Percentiles rank a stretch among this genome's conserved stretches.
phyloP scores from a whole-genome alignment of 2,329 filamentous ascomycete genomes.

The Aphanoascus verrucosus region DNA sequence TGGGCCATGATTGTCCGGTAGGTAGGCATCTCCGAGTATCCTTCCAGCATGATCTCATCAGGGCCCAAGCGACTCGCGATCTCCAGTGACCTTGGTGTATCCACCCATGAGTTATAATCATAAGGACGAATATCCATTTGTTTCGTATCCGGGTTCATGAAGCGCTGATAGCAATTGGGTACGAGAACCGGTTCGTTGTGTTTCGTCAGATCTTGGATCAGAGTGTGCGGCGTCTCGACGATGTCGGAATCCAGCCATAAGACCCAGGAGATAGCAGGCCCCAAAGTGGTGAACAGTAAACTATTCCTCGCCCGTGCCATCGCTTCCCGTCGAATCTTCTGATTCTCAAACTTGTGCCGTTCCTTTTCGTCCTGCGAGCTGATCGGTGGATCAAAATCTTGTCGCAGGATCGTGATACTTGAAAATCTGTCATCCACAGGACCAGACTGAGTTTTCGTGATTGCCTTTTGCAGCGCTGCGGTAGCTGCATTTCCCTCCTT shows the following conservation, averaged over 20 bases:
- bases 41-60: slow-evolving; percentile 87
- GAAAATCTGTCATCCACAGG: slow-evolving; percentile 75
- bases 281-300: slow-evolving; percentile 86
- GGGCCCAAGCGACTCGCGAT: slow-evolving; percentile 70
- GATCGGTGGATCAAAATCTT: slow-evolving; percentile 82
- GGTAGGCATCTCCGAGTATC: slow-evolving; percentile 85
- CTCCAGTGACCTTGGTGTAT: slow-evolving; percentile 67
- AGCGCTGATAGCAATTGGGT: slow-evolving; percentile 91
- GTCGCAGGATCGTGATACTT: slow-evolving; percentile 83
- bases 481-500: slow-evolving; percentile 85
- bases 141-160: slow-evolving; percentile 60
- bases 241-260: slow-evolving; percentile 93
- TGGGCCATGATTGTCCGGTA: slow-evolving; percentile 87
- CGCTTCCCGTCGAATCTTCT: slow-evolving; percentile 72
- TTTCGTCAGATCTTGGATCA: slow-evolving; percentile 83
- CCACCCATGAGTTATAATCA: slow-evolving; percentile 96
- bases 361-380: slow-evolving; percentile 74
- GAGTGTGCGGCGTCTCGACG: slow-evolving; percentile 67
- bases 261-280: slow-evolving; percentile 86
- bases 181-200: slow-evolving; percentile 88
- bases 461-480: slow-evolving; percentile 67
- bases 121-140: slow-evolving; percentile 70
- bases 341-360: slow-evolving; percentile 81
- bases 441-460: slow-evolving; percentile 75
- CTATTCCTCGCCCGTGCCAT: slow-evolving; percentile 94